Conservation (phyloP, 306 rosid species). For the Cicer bijugum region DNA sequence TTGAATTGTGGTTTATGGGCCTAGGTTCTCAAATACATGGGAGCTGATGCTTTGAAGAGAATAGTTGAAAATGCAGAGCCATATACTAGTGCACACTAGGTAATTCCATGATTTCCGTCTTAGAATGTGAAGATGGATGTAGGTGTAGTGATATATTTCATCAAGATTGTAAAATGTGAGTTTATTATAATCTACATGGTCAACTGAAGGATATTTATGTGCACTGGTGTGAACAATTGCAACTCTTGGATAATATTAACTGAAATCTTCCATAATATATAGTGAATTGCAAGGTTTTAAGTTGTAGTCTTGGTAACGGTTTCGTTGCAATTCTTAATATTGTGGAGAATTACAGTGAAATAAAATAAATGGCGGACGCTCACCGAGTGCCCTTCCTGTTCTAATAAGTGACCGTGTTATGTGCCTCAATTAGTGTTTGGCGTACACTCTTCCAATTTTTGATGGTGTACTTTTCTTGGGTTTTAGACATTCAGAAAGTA, state of each 20-base stretch:
- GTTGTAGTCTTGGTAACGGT: background rate
- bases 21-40: constrained; percentile 55
- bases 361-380: no score
- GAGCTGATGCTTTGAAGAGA: constrained; percentile 56
- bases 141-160: constrained; percentile 11
- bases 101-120: constrained; percentile 19
- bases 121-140: constrained; percentile 33
- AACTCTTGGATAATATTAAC: background rate
- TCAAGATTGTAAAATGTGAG: constrained; percentile 33
- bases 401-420: no score
- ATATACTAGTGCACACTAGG: constrained; percentile 36
- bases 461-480: no score
- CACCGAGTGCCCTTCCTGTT: no score
- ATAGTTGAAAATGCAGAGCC: constrained; percentile 59
- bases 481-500: no score
- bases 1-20: constrained; percentile 38
- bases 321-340: no score
- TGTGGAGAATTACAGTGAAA: no score
- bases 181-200: constrained; percentile 3
- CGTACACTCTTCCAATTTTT: no score
- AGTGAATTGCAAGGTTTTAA: background rate
- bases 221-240: background rate
- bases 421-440: no score
- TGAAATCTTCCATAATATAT: background rate
- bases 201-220: background rate